Conservation (phyloP, 441 rosid species). For the Croton laevigatus region DNA sequence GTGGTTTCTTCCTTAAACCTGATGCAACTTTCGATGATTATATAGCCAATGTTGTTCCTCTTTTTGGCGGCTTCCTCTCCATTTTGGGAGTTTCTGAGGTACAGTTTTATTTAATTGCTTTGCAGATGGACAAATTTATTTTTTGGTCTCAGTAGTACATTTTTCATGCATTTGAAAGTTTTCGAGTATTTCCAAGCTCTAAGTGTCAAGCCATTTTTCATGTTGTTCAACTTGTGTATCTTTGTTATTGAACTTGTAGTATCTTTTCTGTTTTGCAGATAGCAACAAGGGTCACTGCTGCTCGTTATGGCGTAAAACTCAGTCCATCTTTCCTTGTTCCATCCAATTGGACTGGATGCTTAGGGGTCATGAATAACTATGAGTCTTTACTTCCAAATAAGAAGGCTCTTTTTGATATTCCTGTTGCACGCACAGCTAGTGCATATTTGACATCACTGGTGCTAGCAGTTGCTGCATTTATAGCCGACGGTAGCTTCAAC, state of each 20-base stretch:
- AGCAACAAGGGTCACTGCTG: slow-evolving; percentile 78
- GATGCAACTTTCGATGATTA: slow-evolving; percentile 80
- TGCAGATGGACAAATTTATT: background rate
- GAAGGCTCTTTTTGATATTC: slow-evolving; percentile 81
- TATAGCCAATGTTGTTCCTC: slow-evolving; percentile 68
- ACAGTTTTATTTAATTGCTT: background rate
- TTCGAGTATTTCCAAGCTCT: background rate
- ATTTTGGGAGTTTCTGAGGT: slow-evolving; percentile 94
- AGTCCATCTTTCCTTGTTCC: slow-evolving; percentile 92
- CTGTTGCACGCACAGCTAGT: slow-evolving; percentile 79
- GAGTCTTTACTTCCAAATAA: slow-evolving; percentile 84
- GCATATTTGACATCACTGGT: slow-evolving; percentile 76
- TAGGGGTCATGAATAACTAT: slow-evolving; percentile 87
- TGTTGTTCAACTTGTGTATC: background rate
- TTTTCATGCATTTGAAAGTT: too few relatives aligned
- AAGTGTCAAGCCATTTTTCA: background rate
- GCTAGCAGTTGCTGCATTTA: slow-evolving; percentile 68
- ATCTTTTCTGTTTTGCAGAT: slow-evolving; percentile 40
- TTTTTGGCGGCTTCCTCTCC: slow-evolving; percentile 76
- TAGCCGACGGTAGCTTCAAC: slow-evolving; percentile 79
- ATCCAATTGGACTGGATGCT: slow-evolving; percentile 91
- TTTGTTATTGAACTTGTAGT: background rate
- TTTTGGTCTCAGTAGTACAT: background rate
- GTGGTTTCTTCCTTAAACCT: slow-evolving; percentile 89
- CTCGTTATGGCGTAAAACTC: slow-evolving; percentile 60